Percentiles rank a stretch among this genome's conserved stretches.
phyloP scores from a whole-genome alignment of 2,329 filamentous ascomycete species.

The Epichloe aotearoae region DNA sequence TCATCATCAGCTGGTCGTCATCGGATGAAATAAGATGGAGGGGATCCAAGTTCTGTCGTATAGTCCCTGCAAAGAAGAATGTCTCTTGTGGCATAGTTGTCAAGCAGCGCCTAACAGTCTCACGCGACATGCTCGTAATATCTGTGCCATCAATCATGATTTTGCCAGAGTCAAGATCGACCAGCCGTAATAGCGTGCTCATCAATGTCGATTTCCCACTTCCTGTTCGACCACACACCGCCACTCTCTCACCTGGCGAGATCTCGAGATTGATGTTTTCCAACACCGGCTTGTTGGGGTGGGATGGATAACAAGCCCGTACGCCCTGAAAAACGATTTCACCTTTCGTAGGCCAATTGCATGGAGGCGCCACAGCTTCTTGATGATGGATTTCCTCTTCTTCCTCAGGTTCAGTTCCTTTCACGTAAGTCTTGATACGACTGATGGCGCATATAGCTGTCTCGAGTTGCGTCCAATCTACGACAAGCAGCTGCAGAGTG shows the following conservation, averaged over 20 bases:
- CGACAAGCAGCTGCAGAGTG: not conserved
- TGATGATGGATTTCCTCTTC: not conserved
- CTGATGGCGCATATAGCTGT: not conserved
- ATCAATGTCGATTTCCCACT: slow-evolving; percentile 25
- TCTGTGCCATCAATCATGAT: slow-evolving; percentile 34
- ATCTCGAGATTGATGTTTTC: slow-evolving; percentile 17
- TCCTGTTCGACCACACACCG: slow-evolving; percentile 31
- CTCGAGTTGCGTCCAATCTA: not conserved
- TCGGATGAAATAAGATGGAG: too few species aligned
- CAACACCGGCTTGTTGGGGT: slow-evolving; percentile 11
- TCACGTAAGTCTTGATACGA: not conserved
- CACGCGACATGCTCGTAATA: slow-evolving; percentile 10
- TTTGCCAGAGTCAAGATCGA: slow-evolving; percentile 26
- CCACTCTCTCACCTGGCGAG: slow-evolving; percentile 22
- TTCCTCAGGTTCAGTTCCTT: not conserved
- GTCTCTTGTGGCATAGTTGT: slow-evolving; percentile 37
- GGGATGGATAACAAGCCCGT: not conserved
- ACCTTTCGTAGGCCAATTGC: not conserved
- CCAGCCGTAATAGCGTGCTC: slow-evolving; percentile 30
- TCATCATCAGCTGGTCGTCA: too few species aligned
- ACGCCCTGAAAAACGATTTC: not conserved
- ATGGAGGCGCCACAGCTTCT: not conserved
- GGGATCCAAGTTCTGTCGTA: slow-evolving; percentile 30
- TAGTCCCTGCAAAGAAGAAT: slow-evolving; percentile 32
- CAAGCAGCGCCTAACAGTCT: slow-evolving; percentile 17